phyloP scores from a whole-genome alignment of 129 eudicot species.

The Chrysanthemum lavandulifolium region DNA sequence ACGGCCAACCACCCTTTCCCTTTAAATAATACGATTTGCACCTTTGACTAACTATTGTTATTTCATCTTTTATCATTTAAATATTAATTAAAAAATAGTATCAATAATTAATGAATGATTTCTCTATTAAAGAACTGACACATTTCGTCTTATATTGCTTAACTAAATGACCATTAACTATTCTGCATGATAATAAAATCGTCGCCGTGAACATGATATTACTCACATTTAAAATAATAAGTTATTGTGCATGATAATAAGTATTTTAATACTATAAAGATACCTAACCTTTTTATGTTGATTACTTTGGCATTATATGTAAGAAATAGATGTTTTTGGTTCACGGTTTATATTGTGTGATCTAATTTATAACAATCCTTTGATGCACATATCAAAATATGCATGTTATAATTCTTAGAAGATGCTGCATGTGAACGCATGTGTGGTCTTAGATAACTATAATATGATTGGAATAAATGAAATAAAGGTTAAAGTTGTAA shows the following conservation, averaged over 20 bases:
- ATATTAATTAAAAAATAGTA: background rate
- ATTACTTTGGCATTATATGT: too few species aligned
- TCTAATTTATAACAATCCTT: background rate
- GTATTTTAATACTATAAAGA: too few species aligned
- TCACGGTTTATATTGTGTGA: background rate
- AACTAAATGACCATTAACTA: background rate
- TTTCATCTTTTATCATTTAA: background rate
- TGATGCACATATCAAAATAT: too few species aligned
- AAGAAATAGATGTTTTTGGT: too few species aligned
- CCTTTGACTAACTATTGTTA: slow-evolving; percentile 14
- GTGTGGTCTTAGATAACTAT: too few species aligned
- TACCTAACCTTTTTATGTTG: background rate
- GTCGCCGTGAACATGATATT: slow-evolving; percentile 11
- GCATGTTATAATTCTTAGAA: too few species aligned
- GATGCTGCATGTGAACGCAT: too few species aligned
- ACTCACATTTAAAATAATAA: too few species aligned
- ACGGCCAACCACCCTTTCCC: slow-evolving; percentile 19
- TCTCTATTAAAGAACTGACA: background rate
- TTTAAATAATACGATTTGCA: background rate
- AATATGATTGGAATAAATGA: too few species aligned
- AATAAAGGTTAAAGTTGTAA: too few species aligned
- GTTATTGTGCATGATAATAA: too few species aligned
- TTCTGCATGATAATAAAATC: background rate
- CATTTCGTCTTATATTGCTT: background rate
- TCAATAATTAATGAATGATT: background rate